These are phyloP conservation scores for Hypoxylon cercidicola DNA, from an alignment of 495 filamentous ascomycete species.

Conservation along the genomic window DNA sequence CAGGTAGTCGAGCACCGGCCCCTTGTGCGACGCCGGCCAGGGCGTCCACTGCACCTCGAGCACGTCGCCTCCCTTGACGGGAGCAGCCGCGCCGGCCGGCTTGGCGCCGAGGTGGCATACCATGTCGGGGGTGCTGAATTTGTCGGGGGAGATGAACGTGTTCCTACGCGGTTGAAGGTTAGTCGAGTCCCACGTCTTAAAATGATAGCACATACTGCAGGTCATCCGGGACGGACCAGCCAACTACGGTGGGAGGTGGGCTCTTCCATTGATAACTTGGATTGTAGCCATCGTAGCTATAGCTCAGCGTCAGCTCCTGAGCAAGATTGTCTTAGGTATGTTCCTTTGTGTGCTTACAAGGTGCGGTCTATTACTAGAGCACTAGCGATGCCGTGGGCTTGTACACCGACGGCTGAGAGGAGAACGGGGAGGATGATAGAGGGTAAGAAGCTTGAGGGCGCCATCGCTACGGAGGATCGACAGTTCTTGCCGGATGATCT, in stretches of 20 bases:
- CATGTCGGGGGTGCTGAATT: slow-evolving; percentile 47
- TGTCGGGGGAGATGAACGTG: slow-evolving; percentile 32
- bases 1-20: slow-evolving; percentile 74
- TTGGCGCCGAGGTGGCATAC: slow-evolving; percentile 57
- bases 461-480: slow-evolving; percentile 31
- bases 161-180: slow-evolving; percentile 23
- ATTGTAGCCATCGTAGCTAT: slow-evolving; percentile 47
- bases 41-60: slow-evolving; percentile 48
- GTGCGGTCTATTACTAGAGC: slow-evolving; percentile 42
- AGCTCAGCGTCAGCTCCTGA: neutral
- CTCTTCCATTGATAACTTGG: slow-evolving; percentile 44
- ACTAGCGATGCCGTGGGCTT: slow-evolving; percentile 45
- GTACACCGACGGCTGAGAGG: slow-evolving; percentile 31
- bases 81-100: slow-evolving; percentile 48
- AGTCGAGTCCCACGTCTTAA: neutral
- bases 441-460: slow-evolving; percentile 14
- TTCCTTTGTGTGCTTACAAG: slow-evolving; percentile 35
- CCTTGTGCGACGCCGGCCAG: slow-evolving; percentile 69
- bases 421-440: slow-evolving; percentile 32
- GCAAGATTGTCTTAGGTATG: neutral
- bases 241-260: slow-evolving; percentile 42
- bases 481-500: slow-evolving; percentile 21
- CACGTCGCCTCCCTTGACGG: slow-evolving; percentile 50
- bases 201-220: slow-evolving; percentile 35
- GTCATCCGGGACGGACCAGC: slow-evolving; percentile 46